phyloP scores from a whole-genome alignment of 176 grass and related monocot species.

The Zea mays region DNA sequence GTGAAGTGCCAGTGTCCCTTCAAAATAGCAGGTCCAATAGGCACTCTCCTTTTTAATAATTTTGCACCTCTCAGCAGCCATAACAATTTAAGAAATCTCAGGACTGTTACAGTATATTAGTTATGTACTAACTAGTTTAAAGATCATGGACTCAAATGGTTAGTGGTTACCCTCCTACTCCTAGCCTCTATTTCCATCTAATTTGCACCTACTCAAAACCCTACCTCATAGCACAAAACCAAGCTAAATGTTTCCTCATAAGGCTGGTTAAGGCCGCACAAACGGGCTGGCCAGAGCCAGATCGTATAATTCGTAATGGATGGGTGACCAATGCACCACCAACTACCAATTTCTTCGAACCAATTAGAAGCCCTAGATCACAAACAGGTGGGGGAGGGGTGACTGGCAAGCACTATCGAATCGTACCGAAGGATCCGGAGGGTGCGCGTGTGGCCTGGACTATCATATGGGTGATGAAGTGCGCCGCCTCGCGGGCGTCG shows the following conservation, averaged over 20 bases:
- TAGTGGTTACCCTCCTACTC: neutral
- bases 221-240: neutral
- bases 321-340: neutral
- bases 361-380: neutral
- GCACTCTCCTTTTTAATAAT: neutral
- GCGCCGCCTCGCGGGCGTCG: slow-evolving; percentile 65
- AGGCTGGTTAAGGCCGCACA: neutral
- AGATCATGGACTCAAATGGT: neutral
- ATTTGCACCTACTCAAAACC: neutral
- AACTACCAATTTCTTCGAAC: neutral
- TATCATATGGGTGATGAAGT: slow-evolving; percentile 92
- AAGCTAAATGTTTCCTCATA: neutral
- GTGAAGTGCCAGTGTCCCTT: neutral
- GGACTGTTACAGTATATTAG: neutral
- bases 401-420: neutral
- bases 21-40: neutral
- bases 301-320: neutral
- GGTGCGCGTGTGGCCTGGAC: slow-evolving; percentile 70
- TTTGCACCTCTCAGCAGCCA: neutral
- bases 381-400: neutral
- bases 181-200: neutral
- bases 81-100: neutral
- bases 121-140: neutral
- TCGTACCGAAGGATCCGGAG: slow-evolving; percentile 75
- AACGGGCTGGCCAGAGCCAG: neutral